These are phyloP conservation scores for Geotrichum reessii DNA, from an alignment of 1,139 yeast species.

Conservation along the genomic window DNA sequence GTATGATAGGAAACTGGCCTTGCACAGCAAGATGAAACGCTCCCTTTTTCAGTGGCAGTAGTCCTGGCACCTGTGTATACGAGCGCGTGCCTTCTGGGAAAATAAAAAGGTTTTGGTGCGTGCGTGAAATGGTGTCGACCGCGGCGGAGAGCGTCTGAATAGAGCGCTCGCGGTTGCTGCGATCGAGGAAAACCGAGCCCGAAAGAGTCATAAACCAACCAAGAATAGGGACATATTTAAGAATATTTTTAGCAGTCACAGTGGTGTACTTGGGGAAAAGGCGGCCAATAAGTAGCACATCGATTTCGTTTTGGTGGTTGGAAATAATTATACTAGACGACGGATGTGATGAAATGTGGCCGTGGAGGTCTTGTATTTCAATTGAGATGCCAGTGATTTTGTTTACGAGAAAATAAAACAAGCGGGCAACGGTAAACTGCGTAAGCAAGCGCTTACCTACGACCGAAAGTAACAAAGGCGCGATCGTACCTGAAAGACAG, in stretches of 20 bases:
- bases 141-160: constrained; percentile 68
- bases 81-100: constrained; percentile 96
- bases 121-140: constrained; percentile 52
- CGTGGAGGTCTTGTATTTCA: constrained; percentile 6
- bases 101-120: constrained; percentile 63
- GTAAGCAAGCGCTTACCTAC: constrained; percentile 14
- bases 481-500: constrained; percentile 8
- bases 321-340: constrained; percentile 67
- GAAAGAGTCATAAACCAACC: constrained; percentile 95
- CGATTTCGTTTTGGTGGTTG: constrained; percentile 85
- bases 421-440: constrained; percentile 16
- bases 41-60: constrained; percentile 91
- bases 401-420: constrained; percentile 9
- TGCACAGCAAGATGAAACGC: constrained; percentile 96
- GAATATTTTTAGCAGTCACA: constrained; percentile 84
- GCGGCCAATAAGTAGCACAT: constrained; percentile 70
- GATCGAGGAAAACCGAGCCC: constrained; percentile 86
- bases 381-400: constrained; percentile 10
- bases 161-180: constrained; percentile 73
- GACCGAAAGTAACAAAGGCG: constrained; percentile 9
- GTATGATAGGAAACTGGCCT: constrained; percentile 83
- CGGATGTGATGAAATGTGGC: constrained; percentile 35
- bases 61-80: constrained; percentile 55
- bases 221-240: constrained; percentile 81
- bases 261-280: constrained; percentile 85